Evolutionary conservation across 2,329 filamentous ascomycete genomes (phyloP).

Genomic region (Colletotrichum tanaceti): DNA sequence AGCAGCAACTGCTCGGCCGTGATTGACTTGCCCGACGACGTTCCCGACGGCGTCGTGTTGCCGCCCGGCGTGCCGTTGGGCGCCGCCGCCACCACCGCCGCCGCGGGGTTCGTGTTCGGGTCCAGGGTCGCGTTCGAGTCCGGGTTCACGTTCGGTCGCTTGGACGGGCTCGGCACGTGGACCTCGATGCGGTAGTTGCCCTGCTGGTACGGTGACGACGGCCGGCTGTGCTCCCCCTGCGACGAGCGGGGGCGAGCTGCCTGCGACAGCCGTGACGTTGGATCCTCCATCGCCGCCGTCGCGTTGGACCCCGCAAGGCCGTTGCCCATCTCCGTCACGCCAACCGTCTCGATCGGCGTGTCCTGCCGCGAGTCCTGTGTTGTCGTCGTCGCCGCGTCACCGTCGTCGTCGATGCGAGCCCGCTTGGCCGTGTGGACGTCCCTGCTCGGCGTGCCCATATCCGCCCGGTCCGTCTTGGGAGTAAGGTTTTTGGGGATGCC

Average conservation of each 20-base stretch:
- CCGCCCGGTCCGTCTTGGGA: background rate
- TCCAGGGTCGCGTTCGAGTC: no score
- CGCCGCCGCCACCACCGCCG: background rate
- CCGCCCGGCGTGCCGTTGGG: background rate
- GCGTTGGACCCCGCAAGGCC: conserved; percentile 51
- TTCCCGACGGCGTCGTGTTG: conserved; percentile 19
- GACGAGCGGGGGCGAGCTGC: background rate
- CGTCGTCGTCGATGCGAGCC: conserved; percentile 17
- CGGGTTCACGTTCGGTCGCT: background rate
- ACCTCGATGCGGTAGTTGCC: conserved; percentile 13
- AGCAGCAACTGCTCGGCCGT: conserved; percentile 21
- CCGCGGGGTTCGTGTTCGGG: no score
- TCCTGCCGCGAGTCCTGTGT: background rate
- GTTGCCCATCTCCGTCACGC: conserved; percentile 51
- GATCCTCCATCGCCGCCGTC: conserved; percentile 53
- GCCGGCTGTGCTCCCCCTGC: background rate
- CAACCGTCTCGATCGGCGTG: conserved; percentile 44
- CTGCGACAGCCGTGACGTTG: conserved; percentile 44
- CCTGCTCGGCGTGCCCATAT: background rate
- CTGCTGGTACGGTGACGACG: conserved; percentile 22
- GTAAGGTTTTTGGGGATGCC: conserved; percentile 39
- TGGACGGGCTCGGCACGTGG: conserved; percentile 19
- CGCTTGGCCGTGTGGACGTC: conserved; percentile 32
- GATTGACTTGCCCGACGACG: conserved; percentile 46
- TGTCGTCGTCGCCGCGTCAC: conserved; percentile 12